Conservation (phyloP, 2,329 filamentous ascomycete species). For the Knoxdaviesia capensis region DNA sequence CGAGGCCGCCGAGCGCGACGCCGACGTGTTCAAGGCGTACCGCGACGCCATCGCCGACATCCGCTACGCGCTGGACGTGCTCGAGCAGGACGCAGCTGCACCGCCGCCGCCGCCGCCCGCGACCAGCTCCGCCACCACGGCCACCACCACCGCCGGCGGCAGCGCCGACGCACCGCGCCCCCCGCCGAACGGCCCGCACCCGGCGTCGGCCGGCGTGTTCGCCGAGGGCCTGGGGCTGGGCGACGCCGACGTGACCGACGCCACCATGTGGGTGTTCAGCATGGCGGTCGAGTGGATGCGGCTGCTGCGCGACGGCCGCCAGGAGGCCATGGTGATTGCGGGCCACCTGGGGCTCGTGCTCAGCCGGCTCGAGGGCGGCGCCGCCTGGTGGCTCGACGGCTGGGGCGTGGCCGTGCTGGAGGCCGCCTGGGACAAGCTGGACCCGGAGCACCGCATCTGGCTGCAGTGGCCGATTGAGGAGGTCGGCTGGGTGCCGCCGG, state of each 20-base stretch:
- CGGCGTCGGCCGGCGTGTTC: too few relatives aligned
- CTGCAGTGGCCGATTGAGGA: slow-evolving; percentile 9
- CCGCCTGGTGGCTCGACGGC: slow-evolving; percentile 17
- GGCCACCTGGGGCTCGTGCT: slow-evolving; percentile 14
- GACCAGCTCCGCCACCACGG: too few relatives aligned
- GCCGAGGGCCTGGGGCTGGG: too few relatives aligned
- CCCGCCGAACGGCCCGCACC: too few relatives aligned
- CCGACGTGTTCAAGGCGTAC: slow-evolving; percentile 5
- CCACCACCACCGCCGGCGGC: too few relatives aligned
- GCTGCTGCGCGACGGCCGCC: slow-evolving; percentile 10
- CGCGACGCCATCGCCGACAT: slow-evolving; percentile 7
- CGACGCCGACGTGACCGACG: slow-evolving; percentile 17
- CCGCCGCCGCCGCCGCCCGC: too few relatives aligned
- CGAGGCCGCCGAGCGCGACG: slow-evolving; percentile 5
- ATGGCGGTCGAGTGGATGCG: slow-evolving; percentile 15
- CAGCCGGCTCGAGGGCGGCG: slow-evolving; percentile 10
- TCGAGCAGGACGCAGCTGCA: too few relatives aligned
- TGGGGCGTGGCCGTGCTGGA: slow-evolving; percentile 13
- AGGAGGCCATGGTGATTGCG: slow-evolving; percentile 13
- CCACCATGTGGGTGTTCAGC: slow-evolving; percentile 18
- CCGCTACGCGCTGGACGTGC: slow-evolving; percentile 5
- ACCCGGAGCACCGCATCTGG: slow-evolving; percentile 17
- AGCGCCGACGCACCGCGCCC: too few relatives aligned
- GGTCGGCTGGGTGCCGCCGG: slow-evolving; percentile 4
- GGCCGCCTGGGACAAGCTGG: slow-evolving; percentile 12